phyloP scores from a whole-genome alignment of 768 basidiomycete genomes.

The Lentinula boryana region DNA sequence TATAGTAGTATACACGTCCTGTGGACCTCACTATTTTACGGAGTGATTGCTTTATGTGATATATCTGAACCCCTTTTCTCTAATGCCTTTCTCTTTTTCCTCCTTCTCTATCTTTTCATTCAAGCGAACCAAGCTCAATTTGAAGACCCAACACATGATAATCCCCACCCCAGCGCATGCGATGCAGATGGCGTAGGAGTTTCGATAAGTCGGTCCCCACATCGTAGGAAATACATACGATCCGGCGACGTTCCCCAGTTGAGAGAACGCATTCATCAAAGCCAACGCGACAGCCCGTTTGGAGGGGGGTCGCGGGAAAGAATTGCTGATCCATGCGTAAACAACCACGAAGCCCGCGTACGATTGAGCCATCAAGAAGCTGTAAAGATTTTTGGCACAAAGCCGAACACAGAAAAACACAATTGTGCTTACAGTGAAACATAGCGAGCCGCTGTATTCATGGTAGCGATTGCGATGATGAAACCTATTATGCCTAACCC shows the following conservation, averaged over 20 bases:
- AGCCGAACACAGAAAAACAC: neutral
- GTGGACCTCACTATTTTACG: neutral
- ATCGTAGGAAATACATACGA: conserved; percentile 65
- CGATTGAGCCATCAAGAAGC: conserved; percentile 74
- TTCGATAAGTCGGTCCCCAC: conserved; percentile 65
- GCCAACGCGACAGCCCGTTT: conserved; percentile 83
- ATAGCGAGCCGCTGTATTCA: conserved; percentile 66
- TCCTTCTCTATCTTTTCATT: conserved; percentile 32
- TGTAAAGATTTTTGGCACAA: conserved; percentile 13
- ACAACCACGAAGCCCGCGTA: conserved; percentile 68
- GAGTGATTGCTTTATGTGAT: conserved; percentile 24
- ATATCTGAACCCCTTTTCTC: conserved; percentile 44
- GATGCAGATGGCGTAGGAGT: conserved; percentile 54
- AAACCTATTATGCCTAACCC: conserved; percentile 67
- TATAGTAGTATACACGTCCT: no score
- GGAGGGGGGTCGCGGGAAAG: conserved; percentile 67
- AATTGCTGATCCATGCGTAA: conserved; percentile 42
- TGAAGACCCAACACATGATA: conserved; percentile 47
- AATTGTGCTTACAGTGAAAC: conserved; percentile 48
- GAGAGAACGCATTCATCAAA: conserved; percentile 73
- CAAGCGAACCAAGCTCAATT: conserved; percentile 27
- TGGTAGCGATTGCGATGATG: conserved; percentile 63
- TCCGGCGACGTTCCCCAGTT: conserved; percentile 80
- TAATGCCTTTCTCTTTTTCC: conserved; percentile 33
- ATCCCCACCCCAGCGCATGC: conserved; percentile 45